Percentiles rank a stretch among this genome's conserved stretches.
These are phyloP conservation scores for Xylaria acuta DNA, from an alignment of 495 filamentous ascomycete genomes.

Conservation along the genomic window DNA sequence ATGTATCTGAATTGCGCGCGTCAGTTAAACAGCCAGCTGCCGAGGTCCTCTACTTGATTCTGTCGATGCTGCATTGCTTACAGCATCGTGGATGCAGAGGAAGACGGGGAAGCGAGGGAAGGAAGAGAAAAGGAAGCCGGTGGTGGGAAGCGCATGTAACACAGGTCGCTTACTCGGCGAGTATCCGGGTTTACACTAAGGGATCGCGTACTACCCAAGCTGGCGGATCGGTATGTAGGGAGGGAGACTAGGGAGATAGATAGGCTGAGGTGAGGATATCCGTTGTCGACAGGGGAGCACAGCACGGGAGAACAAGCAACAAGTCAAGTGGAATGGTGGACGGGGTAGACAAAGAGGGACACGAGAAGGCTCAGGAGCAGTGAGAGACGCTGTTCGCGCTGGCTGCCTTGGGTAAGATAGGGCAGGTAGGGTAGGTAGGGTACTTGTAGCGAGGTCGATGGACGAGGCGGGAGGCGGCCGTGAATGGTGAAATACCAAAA, in stretches of 20 bases:
- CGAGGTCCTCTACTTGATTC: background rate
- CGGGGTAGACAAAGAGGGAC: background rate
- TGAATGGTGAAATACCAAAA: background rate
- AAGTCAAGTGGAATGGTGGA: background rate
- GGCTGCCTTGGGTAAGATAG: background rate
- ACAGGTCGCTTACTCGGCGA: constrained; percentile 1
- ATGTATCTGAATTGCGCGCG: constrained; percentile 9
- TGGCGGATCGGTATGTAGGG: background rate
- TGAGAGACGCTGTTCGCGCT: background rate
- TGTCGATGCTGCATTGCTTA: background rate
- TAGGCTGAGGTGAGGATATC: background rate
- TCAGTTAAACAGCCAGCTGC: constrained; percentile 8
- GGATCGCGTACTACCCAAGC: background rate
- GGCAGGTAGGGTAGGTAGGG: no score
- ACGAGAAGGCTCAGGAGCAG: background rate
- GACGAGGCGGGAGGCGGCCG: constrained; percentile 1
- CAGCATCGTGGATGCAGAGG: background rate
- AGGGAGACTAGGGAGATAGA: background rate
- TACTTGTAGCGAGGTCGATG: background rate
- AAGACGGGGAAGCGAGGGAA: background rate
- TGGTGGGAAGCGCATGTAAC: background rate
- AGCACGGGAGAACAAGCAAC: background rate
- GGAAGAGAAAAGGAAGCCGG: background rate
- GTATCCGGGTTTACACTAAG: background rate
- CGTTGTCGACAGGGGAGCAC: background rate